Percentiles rank a stretch among this genome's conserved stretches.
phyloP scores from a whole-genome alignment of 805 yeast species.

The Pichia thaimueangensis region DNA sequence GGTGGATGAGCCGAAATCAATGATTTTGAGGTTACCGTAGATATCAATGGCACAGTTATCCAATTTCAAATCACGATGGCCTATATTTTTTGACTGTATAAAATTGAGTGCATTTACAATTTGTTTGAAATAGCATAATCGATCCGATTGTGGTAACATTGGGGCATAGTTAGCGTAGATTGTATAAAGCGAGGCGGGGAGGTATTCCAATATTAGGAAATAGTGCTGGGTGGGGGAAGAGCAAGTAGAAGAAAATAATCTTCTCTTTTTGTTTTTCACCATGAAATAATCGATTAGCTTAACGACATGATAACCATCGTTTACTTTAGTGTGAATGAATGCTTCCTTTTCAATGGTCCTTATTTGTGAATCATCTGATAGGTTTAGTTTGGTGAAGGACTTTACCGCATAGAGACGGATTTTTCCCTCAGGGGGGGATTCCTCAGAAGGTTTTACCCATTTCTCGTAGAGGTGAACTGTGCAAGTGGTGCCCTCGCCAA shows the following conservation, averaged over 20 bases:
- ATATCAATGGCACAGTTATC: conserved; percentile 37
- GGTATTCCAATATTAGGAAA: conserved; percentile 28
- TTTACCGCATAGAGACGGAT: conserved; percentile 41
- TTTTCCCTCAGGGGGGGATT: no score
- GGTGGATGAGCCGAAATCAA: conserved; percentile 46
- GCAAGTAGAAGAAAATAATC: no score
- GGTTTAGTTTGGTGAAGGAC: conserved; percentile 34
- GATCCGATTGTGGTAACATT: conserved; percentile 11
- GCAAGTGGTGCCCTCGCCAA: conserved; percentile 8
- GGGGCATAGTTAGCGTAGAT: neutral
- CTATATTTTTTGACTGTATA: conserved; percentile 32
- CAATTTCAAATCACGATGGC: conserved; percentile 47
- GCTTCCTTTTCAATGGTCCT: conserved; percentile 35
- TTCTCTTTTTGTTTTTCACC: conserved; percentile 18
- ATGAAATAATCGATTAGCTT: conserved; percentile 29
- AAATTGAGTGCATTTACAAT: conserved; percentile 32
- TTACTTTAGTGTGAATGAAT: conserved; percentile 20
- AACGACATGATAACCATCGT: conserved; percentile 33
- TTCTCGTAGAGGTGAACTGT: conserved; percentile 7
- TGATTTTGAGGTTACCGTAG: conserved; percentile 33
- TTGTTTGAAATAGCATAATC: conserved; percentile 37
- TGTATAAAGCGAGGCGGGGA: conserved; percentile 26
- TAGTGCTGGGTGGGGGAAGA: no score
- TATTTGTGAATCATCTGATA: conserved; percentile 34
- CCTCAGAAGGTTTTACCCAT: no score